These are phyloP conservation scores for Delitschia confertaspora DNA, from an alignment of 495 filamentous ascomycete species.

Conservation along the genomic window DNA sequence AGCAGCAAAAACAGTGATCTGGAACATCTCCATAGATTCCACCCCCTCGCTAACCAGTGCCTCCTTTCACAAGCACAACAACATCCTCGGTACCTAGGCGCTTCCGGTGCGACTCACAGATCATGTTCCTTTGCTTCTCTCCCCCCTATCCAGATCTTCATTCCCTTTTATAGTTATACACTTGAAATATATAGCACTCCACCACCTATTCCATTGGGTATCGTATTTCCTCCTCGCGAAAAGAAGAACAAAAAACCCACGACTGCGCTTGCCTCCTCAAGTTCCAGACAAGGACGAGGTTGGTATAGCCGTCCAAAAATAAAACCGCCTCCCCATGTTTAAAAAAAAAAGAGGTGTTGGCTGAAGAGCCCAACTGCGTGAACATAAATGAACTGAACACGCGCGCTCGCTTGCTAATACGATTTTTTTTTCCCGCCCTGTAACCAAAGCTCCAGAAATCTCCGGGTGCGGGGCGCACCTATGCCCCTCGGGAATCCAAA, in stretches of 20 bases:
- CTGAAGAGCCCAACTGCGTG: slow-evolving; percentile 4
- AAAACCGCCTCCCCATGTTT: neutral
- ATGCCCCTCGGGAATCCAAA: neutral
- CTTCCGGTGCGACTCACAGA: no score
- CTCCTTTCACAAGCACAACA: no score
- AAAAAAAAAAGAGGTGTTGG: slow-evolving; percentile 1
- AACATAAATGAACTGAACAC: neutral
- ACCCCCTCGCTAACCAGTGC: no score
- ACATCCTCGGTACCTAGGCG: no score
- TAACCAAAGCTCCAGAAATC: neutral
- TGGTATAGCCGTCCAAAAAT: slow-evolving; percentile 27
- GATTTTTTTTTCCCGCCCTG: neutral
- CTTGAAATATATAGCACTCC: neutral
- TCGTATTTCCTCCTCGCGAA: neutral
- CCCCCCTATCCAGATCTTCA: slow-evolving; percentile 6
- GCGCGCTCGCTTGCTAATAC: neutral
- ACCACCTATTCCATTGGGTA: slow-evolving; percentile 2
- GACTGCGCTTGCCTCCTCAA: slow-evolving; percentile 21
- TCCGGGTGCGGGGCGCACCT: neutral
- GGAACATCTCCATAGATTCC: no score
- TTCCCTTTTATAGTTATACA: slow-evolving; percentile 18
- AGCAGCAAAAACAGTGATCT: no score
- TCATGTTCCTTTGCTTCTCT: no score
- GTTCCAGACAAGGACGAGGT: slow-evolving; percentile 7
- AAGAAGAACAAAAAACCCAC: slow-evolving; percentile 6